These are phyloP conservation scores for Gastrolobium villosum DNA, from an alignment of 306 rosid species.

Conservation along the genomic window DNA sequence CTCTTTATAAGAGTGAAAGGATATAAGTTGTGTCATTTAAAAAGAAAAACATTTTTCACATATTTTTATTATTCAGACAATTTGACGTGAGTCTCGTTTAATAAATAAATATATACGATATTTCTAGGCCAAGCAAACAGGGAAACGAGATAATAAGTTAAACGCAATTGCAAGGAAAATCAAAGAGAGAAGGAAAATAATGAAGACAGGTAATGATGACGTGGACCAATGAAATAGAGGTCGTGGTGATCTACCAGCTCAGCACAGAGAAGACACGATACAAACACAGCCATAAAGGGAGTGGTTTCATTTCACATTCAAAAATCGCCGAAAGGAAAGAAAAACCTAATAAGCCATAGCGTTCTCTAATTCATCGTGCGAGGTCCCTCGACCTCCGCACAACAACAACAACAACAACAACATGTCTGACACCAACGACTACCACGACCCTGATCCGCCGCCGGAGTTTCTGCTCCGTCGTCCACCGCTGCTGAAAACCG, in stretches of 20 bases:
- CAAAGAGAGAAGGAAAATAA: slow-evolving; percentile 23
- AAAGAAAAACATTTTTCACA: no score
- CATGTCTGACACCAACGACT: slow-evolving; percentile 50
- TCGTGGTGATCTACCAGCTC: slow-evolving; percentile 46
- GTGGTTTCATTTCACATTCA: background rate
- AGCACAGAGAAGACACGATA: background rate
- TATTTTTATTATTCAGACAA: no score
- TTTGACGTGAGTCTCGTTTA: no score
- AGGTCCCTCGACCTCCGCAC: slow-evolving; percentile 92
- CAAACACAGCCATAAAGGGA: slow-evolving; percentile 24
- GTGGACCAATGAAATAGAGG: slow-evolving; percentile 68
- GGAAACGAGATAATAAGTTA: background rate
- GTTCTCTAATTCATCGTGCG: slow-evolving; percentile 63
- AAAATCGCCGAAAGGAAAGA: slow-evolving; percentile 13
- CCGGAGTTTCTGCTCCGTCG: slow-evolving; percentile 48
- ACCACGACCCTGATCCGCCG: slow-evolving; percentile 47
- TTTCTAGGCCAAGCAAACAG: slow-evolving; percentile 47
- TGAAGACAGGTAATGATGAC: slow-evolving; percentile 61
- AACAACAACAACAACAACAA: slow-evolving; percentile 37
- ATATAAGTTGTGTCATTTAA: no score
- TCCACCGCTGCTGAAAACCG: background rate
- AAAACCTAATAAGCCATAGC: slow-evolving; percentile 57
- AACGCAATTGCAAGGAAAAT: background rate
- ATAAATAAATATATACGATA: slow-evolving; percentile 5
- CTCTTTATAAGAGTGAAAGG: no score